Base-by-base conservation (phyloP, 2,329 filamentous ascomycete species). In the Epichloe elymi region DNA sequence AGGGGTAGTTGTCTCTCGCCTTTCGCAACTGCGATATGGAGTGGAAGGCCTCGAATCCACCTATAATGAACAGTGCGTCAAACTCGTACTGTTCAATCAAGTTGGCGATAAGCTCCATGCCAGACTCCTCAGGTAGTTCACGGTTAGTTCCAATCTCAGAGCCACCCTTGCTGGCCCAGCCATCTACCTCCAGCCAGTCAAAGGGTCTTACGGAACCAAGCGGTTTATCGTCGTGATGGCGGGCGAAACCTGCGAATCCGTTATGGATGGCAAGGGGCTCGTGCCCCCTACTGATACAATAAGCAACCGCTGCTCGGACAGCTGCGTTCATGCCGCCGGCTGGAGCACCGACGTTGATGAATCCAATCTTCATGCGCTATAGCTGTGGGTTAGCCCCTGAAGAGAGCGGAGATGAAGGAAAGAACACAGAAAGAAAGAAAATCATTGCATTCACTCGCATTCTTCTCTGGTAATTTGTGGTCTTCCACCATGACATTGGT, bases 251-350 rank as follows among this genome's bases (percentile, higher is more conserved):
- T 35, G 93, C 88, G 68, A 98, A 98, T 26, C 93, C 93, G 61
- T 98, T 98, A 71, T 97, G 87, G 51, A 98, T 89, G 17, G 88
- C 91, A 60, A 97, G 68, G 4, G 93, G 87, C 49, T 88, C 88
- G 67, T 98, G 93, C n/a, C 93, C 93, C 53, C 89, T 82, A 43
- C 86, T 86, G 52, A 95, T 68, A 66, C 90, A 97, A 73, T 96
- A 96, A 35, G 89, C 88, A 17, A 96, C 90, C 14, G 88, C 91
- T 33, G 88, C 91, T 58, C 93, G 83, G 19, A 94, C 93, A 41
- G 93, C 93, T 30, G 91, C 90, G 69, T 98, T 98, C 87, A 98
- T 97, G 61, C 93, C 93, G 67, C 93, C 93, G 33, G 93, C 93
- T 7, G 93, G 93, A 12, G 93, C 93, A 61, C 93, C 93, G 23